Base-by-base conservation (phyloP, 495 filamentous ascomycete species). In the Annulohypoxylon stygium region DNA sequence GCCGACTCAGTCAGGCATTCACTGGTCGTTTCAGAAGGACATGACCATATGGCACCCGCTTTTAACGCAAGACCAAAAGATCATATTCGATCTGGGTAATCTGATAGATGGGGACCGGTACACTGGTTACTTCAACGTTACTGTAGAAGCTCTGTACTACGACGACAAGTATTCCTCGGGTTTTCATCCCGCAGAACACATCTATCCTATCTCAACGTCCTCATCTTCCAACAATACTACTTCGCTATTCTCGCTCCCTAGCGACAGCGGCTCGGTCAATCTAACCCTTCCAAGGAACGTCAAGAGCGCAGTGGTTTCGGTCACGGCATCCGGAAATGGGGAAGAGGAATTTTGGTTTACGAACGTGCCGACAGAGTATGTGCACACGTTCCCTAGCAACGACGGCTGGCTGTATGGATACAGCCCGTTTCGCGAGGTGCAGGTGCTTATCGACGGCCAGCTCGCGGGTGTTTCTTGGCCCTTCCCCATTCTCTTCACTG, bases 311-410 rank as follows among this genome's bases (percentile, higher is more conserved):
- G 87, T 95, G 9, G 88, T 97, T 37, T 90, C 91, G 4, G 84
- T 97, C 3, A 89, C 89, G 0, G 92, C 93, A 11, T 92, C 89
- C 69, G 94, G 94, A 0, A 94, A 97, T 73, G 86, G 87, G 0
- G 80, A 81, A 0, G 94, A 97, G 76, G 94, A 97, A 71, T 97
- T 97, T 75, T 97, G 94, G 93, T 97, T 92, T 86, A 88, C 86
- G 20, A 97, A 97, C 79, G 91, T 93, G 3, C 85, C 92, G n/a
- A 85, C 86, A 6, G 85, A 86, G 3, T 88, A 93, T 65, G 83
- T 83, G 0, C 70, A 86, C 34, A 90, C 90, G 2, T 97, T 95
- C 78, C 80, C 80, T 43, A 76, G 78, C 7, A 82, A 83, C 11
- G 85, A 84, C 2, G 90, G 87, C 8, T 80, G 82, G 16, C 82